Conservation (phyloP, 805 yeast species). For the Barnettozyma salicaria region DNA sequence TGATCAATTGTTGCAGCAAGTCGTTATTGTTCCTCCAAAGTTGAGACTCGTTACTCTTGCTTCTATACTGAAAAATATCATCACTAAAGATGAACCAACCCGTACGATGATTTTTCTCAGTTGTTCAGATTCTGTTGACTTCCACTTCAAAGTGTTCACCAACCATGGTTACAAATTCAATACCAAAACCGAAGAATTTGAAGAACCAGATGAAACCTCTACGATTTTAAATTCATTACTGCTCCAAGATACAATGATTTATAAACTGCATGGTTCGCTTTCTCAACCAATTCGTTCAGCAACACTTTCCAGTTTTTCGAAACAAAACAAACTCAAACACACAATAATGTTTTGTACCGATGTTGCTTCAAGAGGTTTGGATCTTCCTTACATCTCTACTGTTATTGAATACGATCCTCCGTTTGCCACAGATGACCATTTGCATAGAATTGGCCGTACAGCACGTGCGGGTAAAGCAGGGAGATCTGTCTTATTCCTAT, state of each 20-base stretch:
- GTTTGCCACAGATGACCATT: constrained; percentile 86
- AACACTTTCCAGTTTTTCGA: constrained; percentile 44
- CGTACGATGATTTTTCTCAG: constrained; percentile 83
- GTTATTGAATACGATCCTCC: constrained; percentile 96
- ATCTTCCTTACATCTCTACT: constrained; percentile 76
- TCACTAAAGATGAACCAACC: constrained; percentile 31
- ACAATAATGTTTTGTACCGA: constrained; percentile 87
- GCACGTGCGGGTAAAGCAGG: constrained; percentile 96
- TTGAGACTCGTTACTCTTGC: constrained; percentile 77
- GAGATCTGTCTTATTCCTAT: constrained; percentile 64
- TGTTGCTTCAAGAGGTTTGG: constrained; percentile 96
- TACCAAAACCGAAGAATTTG: constrained; percentile 27
- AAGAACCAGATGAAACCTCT: constrained; percentile 24
- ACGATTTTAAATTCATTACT: constrained; percentile 51
- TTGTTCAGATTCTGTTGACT: constrained; percentile 95
- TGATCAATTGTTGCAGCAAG: constrained; percentile 79
- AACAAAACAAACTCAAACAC: constrained; percentile 40
- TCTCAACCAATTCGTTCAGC: constrained; percentile 78
- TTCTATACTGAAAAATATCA: constrained; percentile 51
- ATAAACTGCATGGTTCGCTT: constrained; percentile 85
- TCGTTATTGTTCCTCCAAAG: constrained; percentile 87
- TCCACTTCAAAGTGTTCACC: constrained; percentile 73
- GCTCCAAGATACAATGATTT: constrained; percentile 43
- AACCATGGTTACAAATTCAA: constrained; percentile 44
- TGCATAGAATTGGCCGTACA: constrained; percentile 95